phyloP scores from a whole-genome alignment of 2,329 filamentous ascomycete species.

The Aspergillus fischeri region DNA sequence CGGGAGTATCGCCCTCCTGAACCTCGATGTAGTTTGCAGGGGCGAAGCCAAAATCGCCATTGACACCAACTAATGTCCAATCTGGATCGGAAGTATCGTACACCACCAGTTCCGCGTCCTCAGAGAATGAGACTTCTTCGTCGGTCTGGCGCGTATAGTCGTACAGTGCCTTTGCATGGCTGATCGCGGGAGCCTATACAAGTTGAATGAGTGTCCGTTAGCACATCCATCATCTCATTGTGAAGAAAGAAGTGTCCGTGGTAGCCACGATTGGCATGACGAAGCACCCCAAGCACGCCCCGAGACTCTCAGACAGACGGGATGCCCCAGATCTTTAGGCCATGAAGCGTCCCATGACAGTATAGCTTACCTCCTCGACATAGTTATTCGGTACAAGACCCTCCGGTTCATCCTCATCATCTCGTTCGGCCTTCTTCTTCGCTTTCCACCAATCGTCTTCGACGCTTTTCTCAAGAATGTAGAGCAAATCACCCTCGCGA shows the following conservation, averaged over 20 bases:
- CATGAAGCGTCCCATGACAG: background rate
- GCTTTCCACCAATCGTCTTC: conserved; percentile 93
- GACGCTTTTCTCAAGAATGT: conserved; percentile 74
- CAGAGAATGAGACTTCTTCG: conserved; percentile 92
- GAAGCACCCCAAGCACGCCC: background rate
- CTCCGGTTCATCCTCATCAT: conserved; percentile 86
- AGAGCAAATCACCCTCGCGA: conserved; percentile 80
- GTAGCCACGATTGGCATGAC: background rate
- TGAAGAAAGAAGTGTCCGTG: background rate
- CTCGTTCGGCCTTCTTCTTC: conserved; percentile 78
- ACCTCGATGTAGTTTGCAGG: conserved; percentile 94
- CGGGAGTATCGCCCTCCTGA: conserved; percentile 47
- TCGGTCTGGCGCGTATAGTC: conserved; percentile 97
- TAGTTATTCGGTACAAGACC: conserved; percentile 94
- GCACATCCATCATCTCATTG: background rate
- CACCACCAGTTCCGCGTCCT: conserved; percentile 77
- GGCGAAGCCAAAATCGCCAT: conserved; percentile 87
- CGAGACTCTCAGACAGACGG: background rate
- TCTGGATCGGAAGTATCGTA: conserved; percentile 91
- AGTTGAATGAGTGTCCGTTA: conserved; percentile 6
- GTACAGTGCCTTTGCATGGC: conserved; percentile 86
- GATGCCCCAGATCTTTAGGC: background rate
- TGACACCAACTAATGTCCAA: conserved; percentile 87
- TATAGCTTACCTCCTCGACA: conserved; percentile 72
- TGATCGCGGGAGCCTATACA: conserved; percentile 58